Conservation (phyloP, 306 rosid genomes). For the Cucumis melo region DNA sequence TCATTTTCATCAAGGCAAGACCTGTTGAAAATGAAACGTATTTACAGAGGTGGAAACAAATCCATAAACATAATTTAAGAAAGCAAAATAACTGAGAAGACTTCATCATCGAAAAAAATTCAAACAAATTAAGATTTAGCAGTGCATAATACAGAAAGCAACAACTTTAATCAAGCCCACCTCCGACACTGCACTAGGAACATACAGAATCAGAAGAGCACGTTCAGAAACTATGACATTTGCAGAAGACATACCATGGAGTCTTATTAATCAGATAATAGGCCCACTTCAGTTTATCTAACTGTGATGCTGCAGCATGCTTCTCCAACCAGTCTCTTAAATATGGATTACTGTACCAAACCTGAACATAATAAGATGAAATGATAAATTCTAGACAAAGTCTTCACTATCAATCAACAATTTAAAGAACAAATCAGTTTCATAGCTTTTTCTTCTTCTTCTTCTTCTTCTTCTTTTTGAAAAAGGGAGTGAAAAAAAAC, state of each 20-base stretch:
- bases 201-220: not conserved
- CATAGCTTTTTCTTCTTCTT: not conserved
- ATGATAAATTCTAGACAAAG: slow-evolving; percentile 9
- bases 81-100: not conserved
- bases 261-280: slow-evolving; percentile 70
- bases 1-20: slow-evolving; percentile 70
- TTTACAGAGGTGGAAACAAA: not conserved
- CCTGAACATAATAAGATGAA: slow-evolving; percentile 28
- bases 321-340: slow-evolving; percentile 77
- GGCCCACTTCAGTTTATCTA: slow-evolving; percentile 78
- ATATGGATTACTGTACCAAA: slow-evolving; percentile 72
- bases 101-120: not conserved
- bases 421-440: not conserved
- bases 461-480: too few species aligned
- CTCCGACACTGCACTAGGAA: not conserved
- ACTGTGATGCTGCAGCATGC: slow-evolving; percentile 51
- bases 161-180: not conserved
- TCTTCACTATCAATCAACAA: not conserved
- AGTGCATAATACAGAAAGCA: not conserved
- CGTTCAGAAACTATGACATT: not conserved
- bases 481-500: too few species aligned
- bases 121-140: not conserved
- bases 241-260: slow-evolving; percentile 61
- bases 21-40: slow-evolving; percentile 32
- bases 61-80: not conserved